phyloP scores from a whole-genome alignment of 768 basidiomycete species.

The Boletus pseudo-olivaceus region DNA sequence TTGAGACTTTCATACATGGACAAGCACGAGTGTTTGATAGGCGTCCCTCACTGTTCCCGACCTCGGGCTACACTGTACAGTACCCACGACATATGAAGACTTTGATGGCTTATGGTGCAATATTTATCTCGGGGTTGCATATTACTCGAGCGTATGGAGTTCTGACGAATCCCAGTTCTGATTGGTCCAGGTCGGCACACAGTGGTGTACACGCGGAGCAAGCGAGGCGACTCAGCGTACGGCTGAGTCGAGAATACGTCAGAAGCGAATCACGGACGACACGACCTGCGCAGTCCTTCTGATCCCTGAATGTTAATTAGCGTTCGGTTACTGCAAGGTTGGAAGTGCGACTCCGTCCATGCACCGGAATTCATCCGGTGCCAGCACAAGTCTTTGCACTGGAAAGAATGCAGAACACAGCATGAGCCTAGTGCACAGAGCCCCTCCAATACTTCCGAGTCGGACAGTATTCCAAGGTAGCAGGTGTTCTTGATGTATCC shows the following conservation, averaged over 20 bases:
- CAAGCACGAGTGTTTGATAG: conserved; percentile 9
- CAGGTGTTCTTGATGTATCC: not conserved
- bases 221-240: conserved; percentile 9
- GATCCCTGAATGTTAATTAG: conserved; percentile 1
- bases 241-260: conserved; percentile 15
- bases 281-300: conserved; percentile 8
- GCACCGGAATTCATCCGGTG: not conserved
- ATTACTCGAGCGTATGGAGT: not conserved
- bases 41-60: conserved; percentile 8
- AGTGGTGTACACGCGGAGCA: conserved; percentile 14
- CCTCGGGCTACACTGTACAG: conserved; percentile 25
- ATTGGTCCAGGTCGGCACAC: not conserved
- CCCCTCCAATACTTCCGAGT: conserved; percentile 5
- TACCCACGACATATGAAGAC: conserved; percentile 20
- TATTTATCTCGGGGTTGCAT: not conserved
- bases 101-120: not conserved
- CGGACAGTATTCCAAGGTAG: not conserved
- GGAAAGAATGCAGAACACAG: conserved; percentile 7
- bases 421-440: not conserved
- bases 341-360: not conserved
- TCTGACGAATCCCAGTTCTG: not conserved
- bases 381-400: conserved; percentile 1
- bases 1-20: conserved; percentile 18
- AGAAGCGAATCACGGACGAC: not conserved
- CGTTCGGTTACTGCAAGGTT: conserved; percentile 6